Percentiles rank a stretch among this genome's conserved stretches.
Evolutionary conservation across 768 basidiomycete genomes (phyloP).

Genomic region (Tylopilus sp.): DNA sequence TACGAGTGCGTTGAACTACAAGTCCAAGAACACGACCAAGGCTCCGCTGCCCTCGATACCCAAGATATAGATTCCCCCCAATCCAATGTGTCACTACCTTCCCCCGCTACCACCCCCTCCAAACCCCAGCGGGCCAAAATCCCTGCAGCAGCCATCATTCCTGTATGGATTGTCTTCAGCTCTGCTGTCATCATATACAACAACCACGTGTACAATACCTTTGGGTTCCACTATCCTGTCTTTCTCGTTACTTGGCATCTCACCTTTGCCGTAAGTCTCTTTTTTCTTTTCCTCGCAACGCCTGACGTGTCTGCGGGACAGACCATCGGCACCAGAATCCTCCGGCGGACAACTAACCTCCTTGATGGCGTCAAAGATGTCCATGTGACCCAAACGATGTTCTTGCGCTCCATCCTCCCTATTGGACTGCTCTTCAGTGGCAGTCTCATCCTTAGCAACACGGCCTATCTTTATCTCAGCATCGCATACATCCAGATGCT

Average conservation of each 20-base stretch:
- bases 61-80: constrained; percentile 1
- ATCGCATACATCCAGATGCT: constrained; percentile 98
- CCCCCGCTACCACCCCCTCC: constrained; percentile 48
- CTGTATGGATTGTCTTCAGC: constrained; percentile 88
- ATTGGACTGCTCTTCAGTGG: constrained; percentile 93
- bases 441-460: constrained; percentile 87
- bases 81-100: constrained; percentile 41
- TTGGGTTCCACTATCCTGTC: constrained; percentile 85
- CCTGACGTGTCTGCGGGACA: constrained; percentile 22
- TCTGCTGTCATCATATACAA: constrained; percentile 95
- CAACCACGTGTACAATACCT: constrained; percentile 82
- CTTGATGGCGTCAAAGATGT: constrained; percentile 79
- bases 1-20: constrained; percentile 17
- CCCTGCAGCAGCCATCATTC: constrained; percentile 72
- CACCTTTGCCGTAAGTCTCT: constrained; percentile 53
- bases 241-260: constrained; percentile 90
- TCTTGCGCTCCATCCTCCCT: constrained; percentile 82
- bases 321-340: constrained; percentile 82
- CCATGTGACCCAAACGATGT: constrained; percentile 75
- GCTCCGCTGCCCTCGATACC: constrained; percentile 1
- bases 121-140: constrained; percentile 49
- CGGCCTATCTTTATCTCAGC: constrained; percentile 86
- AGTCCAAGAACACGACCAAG: constrained; percentile 17
- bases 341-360: constrained; percentile 77
- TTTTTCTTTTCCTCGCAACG: not conserved